These are phyloP conservation scores for Obba rivulosa DNA, from an alignment of 768 basidiomycete genomes.

Conservation along the genomic window DNA sequence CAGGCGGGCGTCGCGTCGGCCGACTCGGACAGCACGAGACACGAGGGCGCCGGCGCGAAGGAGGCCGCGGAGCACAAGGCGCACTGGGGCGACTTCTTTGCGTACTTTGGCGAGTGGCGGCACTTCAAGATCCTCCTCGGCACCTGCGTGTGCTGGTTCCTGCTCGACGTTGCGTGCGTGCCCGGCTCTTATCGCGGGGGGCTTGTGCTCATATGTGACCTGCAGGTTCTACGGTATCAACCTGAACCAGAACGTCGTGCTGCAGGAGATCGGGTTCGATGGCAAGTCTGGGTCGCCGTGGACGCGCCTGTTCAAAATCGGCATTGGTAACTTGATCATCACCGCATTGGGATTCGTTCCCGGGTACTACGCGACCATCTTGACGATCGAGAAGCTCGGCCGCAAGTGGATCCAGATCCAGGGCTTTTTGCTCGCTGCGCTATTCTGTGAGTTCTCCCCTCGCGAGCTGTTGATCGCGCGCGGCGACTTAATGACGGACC, in stretches of 20 bases:
- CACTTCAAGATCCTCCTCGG: slow-evolving; percentile 65
- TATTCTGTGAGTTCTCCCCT: slow-evolving; percentile 46
- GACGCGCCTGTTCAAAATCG: slow-evolving; percentile 62
- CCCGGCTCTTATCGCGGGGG: background rate
- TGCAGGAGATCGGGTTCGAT: slow-evolving; percentile 65
- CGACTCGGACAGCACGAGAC: background rate
- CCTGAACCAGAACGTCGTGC: slow-evolving; percentile 72
- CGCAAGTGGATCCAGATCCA: slow-evolving; percentile 73
- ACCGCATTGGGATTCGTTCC: slow-evolving; percentile 75
- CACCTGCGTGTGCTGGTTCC: slow-evolving; percentile 67
- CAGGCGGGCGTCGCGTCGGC: slow-evolving; percentile 10
- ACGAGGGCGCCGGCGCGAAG: background rate
- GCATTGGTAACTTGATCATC: slow-evolving; percentile 65
- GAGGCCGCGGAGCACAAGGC: slow-evolving; percentile 37
- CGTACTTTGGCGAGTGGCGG: slow-evolving; percentile 69
- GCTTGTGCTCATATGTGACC: background rate
- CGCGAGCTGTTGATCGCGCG: background rate
- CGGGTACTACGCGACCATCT: slow-evolving; percentile 64
- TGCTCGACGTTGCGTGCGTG: slow-evolving; percentile 64
- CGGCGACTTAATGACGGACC: background rate
- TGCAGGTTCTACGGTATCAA: slow-evolving; percentile 65
- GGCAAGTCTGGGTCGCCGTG: slow-evolving; percentile 52
- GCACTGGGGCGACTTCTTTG: slow-evolving; percentile 54
- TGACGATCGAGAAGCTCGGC: slow-evolving; percentile 69
- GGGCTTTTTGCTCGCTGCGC: slow-evolving; percentile 65